phyloP scores from a whole-genome alignment of 1,139 yeast genomes.

The Debaryomycetaceae sp. region DNA sequence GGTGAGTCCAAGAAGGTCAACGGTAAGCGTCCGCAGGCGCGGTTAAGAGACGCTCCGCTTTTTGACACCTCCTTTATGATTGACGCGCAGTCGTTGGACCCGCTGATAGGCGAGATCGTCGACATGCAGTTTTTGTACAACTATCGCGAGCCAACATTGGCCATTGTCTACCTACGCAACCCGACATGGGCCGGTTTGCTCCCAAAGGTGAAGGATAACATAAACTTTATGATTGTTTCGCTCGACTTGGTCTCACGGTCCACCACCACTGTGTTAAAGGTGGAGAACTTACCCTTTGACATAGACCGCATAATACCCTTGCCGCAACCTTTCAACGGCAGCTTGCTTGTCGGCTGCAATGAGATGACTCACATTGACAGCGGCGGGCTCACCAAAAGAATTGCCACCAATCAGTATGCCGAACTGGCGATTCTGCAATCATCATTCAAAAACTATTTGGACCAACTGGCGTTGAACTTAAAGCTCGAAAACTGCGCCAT shows the following conservation, averaged over 20 bases:
- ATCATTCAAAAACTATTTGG: slow-evolving; percentile 44
- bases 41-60: slow-evolving; percentile 13
- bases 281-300: slow-evolving; percentile 72
- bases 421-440: slow-evolving; percentile 38
- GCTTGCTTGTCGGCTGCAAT: slow-evolving; percentile 70
- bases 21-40: slow-evolving; percentile 9
- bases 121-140: slow-evolving; percentile 68
- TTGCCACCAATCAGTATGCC: slow-evolving; percentile 61
- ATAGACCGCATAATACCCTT: slow-evolving; percentile 61
- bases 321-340: slow-evolving; percentile 65
- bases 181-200: slow-evolving; percentile 77
- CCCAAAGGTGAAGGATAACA: slow-evolving; percentile 58
- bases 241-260: slow-evolving; percentile 59
- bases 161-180: slow-evolving; percentile 58
- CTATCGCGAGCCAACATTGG: slow-evolving; percentile 78
- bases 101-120: slow-evolving; percentile 54
- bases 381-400: slow-evolving; percentile 68
- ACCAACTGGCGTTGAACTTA: slow-evolving; percentile 50
- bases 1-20: slow-evolving; percentile 6
- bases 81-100: slow-evolving; percentile 53
- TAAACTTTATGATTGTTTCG: slow-evolving; percentile 58
- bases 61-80: slow-evolving; percentile 53
- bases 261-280: slow-evolving; percentile 63
- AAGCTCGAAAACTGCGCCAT: slow-evolving; percentile 55
- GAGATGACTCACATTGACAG: slow-evolving; percentile 77